Percentiles rank a stretch among this genome's conserved stretches.
These are phyloP conservation scores for Theobroma cacao DNA, from an alignment of 345 rosid genomes.

Conservation along the genomic window DNA sequence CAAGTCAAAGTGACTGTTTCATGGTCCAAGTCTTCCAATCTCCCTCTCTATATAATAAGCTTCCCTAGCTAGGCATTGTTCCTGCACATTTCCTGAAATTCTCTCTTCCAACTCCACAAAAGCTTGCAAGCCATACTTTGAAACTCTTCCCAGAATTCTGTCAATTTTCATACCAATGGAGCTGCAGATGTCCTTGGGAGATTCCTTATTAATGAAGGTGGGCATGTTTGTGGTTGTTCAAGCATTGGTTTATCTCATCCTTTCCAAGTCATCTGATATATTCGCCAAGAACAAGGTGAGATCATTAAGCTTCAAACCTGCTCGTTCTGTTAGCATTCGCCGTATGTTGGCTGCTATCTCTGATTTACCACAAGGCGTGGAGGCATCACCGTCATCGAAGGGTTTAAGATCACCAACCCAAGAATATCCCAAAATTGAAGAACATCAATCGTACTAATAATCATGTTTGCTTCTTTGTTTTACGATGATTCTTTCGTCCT, in stretches of 20 bases:
- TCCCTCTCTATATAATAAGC: neutral
- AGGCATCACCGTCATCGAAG: slow-evolving; percentile 30
- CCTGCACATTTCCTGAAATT: neutral
- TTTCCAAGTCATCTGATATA: slow-evolving; percentile 42
- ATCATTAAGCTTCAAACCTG: slow-evolving; percentile 43
- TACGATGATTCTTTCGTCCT: no score
- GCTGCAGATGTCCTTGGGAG: slow-evolving; percentile 5
- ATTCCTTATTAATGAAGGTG: slow-evolving; percentile 34
- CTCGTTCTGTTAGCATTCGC: slow-evolving; percentile 48
- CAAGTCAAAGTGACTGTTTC: neutral
- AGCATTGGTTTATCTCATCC: slow-evolving; percentile 48
- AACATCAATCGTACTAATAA: neutral
- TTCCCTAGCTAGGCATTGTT: neutral
- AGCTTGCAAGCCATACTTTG: neutral
- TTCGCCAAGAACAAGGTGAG: slow-evolving; percentile 42
- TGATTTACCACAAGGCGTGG: slow-evolving; percentile 39
- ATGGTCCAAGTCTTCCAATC: neutral
- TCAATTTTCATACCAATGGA: neutral
- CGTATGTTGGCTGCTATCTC: slow-evolving; percentile 43
- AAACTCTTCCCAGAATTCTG: neutral
- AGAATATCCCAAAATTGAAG: neutral
- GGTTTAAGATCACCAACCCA: slow-evolving; percentile 8
- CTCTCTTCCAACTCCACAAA: neutral
- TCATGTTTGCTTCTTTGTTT: no score
- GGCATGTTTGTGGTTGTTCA: slow-evolving; percentile 44